Percentiles rank a stretch among this genome's conserved stretches.
Evolutionary conservation across 345 rosid species (phyloP).

Genomic region (Euphorbia pulcherrima): DNA sequence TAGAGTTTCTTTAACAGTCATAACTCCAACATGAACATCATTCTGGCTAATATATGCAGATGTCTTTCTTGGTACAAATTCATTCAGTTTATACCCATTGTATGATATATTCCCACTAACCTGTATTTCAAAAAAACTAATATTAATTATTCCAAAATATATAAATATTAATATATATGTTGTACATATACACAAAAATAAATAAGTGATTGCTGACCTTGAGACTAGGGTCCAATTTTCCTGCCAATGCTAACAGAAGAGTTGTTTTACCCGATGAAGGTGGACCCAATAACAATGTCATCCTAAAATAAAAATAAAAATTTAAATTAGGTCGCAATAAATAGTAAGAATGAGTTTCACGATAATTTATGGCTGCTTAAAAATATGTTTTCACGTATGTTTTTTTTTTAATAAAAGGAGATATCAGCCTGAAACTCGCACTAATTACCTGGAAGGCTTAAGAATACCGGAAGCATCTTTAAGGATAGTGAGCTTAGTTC

Average conservation of each 20-base stretch:
- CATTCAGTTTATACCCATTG: constrained; percentile 61
- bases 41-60: constrained; percentile 93
- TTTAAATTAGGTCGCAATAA: neutral
- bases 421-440: no score
- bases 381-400: no score
- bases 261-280: constrained; percentile 97
- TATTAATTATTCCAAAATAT: neutral
- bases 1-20: constrained; percentile 90
- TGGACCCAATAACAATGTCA: constrained; percentile 82
- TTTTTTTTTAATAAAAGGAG: no score
- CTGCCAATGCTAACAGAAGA: constrained; percentile 75
- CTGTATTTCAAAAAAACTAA: constrained; percentile 28
- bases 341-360: neutral
- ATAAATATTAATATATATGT: neutral
- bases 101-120: constrained; percentile 62
- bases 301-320: constrained; percentile 34
- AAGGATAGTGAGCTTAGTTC: constrained; percentile 68
- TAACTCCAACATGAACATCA: constrained; percentile 77
- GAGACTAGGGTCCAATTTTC: constrained; percentile 65
- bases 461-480: constrained; percentile 68
- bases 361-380: no score
- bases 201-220: constrained; percentile 35
- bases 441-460: constrained; percentile 63
- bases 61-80: constrained; percentile 77
- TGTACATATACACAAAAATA: neutral